Evolutionary conservation across 371 early-diverging fungal species (phyloP).

Genomic region (Syncephalastrum sp.): DNA sequence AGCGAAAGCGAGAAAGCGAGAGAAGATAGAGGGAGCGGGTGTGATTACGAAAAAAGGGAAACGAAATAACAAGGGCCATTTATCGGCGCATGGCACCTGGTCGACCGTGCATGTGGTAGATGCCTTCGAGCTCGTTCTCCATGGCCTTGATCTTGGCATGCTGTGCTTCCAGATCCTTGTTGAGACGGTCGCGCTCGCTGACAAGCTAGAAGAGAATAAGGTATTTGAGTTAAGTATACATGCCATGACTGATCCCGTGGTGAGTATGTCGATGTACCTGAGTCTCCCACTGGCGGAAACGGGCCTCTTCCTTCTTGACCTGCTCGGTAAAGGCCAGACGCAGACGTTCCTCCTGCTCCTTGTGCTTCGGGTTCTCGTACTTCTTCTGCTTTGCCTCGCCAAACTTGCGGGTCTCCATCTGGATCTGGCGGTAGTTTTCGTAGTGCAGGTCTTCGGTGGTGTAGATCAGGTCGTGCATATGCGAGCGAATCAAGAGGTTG

Average conservation of each 20-base stretch:
- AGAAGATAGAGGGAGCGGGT: too few relatives aligned
- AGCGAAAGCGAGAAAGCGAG: too few relatives aligned
- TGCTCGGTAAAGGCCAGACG: constrained; percentile 94
- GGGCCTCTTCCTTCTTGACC: constrained; percentile 90
- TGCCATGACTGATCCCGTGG: too few relatives aligned
- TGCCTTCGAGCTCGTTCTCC: constrained; percentile 78
- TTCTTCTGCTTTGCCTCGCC: constrained; percentile 77
- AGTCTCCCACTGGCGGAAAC: constrained; percentile 95
- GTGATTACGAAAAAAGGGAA: too few relatives aligned
- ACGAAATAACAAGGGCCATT: too few relatives aligned
- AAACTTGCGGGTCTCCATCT: constrained; percentile 81
- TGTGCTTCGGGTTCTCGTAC: constrained; percentile 85
- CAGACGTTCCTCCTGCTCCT: constrained; percentile 92
- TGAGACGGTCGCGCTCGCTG: constrained; percentile 94
- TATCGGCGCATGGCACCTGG: too few relatives aligned
- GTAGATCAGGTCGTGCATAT: constrained; percentile 89
- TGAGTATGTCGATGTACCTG: constrained; percentile 41
- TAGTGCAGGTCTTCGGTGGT: constrained; percentile 89
- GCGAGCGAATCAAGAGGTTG: constrained; percentile 85
- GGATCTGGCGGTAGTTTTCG: constrained; percentile 80
- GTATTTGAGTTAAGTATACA: too few relatives aligned
- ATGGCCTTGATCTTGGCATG: constrained; percentile 90
- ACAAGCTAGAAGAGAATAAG: constrained; percentile 60
- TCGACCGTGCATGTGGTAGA: too few relatives aligned
- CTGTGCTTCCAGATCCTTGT: constrained; percentile 95